Percentiles rank a stretch among this genome's conserved stretches.
Evolutionary conservation across 2,329 filamentous ascomycete genomes (phyloP).

Genomic region (Zymoseptoria crescenta): DNA sequence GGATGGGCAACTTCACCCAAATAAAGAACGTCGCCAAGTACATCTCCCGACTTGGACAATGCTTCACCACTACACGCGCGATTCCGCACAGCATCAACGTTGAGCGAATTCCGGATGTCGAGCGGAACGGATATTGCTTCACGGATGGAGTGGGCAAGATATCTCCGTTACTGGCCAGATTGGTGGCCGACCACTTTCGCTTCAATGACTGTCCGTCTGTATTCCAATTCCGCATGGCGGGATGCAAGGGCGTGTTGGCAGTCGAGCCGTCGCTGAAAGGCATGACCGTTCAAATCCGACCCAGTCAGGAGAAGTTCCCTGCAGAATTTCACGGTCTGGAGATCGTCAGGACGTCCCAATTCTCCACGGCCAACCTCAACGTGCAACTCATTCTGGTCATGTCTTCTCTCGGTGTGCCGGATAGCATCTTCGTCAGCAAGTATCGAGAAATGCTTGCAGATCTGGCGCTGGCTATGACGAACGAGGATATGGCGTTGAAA

Average conservation of each 20-base stretch:
- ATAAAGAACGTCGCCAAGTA: slow-evolving; percentile 84
- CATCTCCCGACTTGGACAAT: slow-evolving; percentile 82
- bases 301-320: slow-evolving; percentile 82
- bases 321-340: slow-evolving; percentile 66
- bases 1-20: slow-evolving; percentile 79
- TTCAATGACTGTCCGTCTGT: slow-evolving; percentile 63
- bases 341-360: slow-evolving; percentile 73
- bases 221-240: slow-evolving; percentile 86
- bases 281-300: slow-evolving; percentile 67
- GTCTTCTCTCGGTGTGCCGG: slow-evolving; percentile 64
- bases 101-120: slow-evolving; percentile 60
- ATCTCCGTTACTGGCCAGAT: slow-evolving; percentile 65
- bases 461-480: slow-evolving; percentile 62
- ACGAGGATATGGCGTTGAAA: slow-evolving; percentile 55
- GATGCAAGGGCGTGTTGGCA: slow-evolving; percentile 81
- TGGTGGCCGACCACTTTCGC: slow-evolving; percentile 64
- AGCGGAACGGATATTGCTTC: slow-evolving; percentile 62
- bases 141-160: slow-evolving; percentile 92
- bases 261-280: slow-evolving; percentile 57
- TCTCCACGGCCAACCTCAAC: slow-evolving; percentile 73
- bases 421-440: slow-evolving; percentile 58
- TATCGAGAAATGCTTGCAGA: slow-evolving; percentile 59
- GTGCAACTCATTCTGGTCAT: slow-evolving; percentile 85
- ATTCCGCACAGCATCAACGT: slow-evolving; percentile 55
- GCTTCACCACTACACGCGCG: slow-evolving; percentile 84